Conservation (phyloP, 345 rosid genomes). For the Corchorus olitorius region DNA sequence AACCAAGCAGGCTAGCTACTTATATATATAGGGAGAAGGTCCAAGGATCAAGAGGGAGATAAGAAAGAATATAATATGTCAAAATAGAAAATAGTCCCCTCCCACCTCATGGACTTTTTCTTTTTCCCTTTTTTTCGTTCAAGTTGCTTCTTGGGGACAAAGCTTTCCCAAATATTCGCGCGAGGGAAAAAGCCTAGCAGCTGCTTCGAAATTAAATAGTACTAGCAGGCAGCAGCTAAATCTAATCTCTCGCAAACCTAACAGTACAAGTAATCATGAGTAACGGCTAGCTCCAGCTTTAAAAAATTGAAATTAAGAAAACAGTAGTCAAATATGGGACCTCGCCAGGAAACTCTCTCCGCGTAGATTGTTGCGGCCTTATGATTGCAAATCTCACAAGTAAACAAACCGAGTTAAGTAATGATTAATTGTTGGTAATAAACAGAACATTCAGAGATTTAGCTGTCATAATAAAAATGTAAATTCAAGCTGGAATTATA, state of each 20-base stretch:
- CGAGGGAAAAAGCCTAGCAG: constrained; percentile 15
- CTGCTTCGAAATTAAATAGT: constrained; percentile 18
- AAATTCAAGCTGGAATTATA: neutral
- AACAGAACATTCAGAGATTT: neutral
- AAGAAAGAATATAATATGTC: neutral
- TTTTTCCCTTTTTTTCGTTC: neutral
- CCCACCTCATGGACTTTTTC: neutral
- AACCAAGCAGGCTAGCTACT: no score
- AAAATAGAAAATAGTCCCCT: neutral
- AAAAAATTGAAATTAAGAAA: neutral
- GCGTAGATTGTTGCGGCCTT: constrained; percentile 15
- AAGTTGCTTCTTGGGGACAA: constrained; percentile 14
- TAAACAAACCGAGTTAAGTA: neutral
- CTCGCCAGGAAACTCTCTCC: neutral
- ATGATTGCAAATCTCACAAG: neutral
- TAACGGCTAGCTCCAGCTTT: neutral
- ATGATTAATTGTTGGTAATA: neutral
- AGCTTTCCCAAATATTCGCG: neutral
- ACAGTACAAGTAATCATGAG: neutral
- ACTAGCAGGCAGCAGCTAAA: no score
- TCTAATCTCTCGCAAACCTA: neutral
- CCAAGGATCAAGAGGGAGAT: neutral
- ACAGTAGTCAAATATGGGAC: neutral
- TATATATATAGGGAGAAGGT: neutral
- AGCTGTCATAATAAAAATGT: neutral